Evolutionary conservation across 805 yeast species (phyloP), one percentile per base, ranked within the genome.

Genomic region (Barnettozyma salicaria): DNA sequence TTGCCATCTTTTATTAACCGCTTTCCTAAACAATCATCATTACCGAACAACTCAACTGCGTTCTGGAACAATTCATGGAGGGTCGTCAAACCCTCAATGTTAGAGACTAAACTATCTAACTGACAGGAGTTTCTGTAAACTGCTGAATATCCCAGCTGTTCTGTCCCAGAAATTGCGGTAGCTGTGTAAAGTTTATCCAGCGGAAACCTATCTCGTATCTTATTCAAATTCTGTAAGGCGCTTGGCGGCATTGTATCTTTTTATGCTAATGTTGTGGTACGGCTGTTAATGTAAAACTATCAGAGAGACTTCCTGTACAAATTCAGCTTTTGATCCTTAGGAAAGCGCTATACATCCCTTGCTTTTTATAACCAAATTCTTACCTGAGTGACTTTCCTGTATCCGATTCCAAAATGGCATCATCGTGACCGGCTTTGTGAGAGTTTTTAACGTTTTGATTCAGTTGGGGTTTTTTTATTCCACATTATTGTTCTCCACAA

Each of bases 111-210:
- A 12, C 41, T 37, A 19, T 53, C 53, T 9, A 50, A 39, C 7
- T 42, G 34, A 10, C 47, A 40, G 7, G 53, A 54, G 34, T 56
- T 69, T 22, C 80, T 57, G 48, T 65, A 75, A 5, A 70, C 55
- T 1, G 65, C 57, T 4, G 78, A 64, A 50, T 58, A 65, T 2
- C 78, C 78, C 1, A 59, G 58, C 37, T 59, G 50, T 23, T 53
- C 52, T 10, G 69, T 41, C 14, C 64, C 63, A 1, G 74, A 69
- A 2, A 73, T 24, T 1, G 48, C 27, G 2, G 51, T 44, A 1
- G 64, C 59, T 5, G 21, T 30, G 14, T 38, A 34, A 12, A 38
- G 24, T 17, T 32, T 37, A 5, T 37, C 40, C 16, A n/a, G 26
- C 4, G 42, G 40, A 28, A 35, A 43, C 1, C 22, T 23, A 6